Conservation (phyloP, 2,329 filamentous ascomycete species). For the Paecilomyces formosus region DNA sequence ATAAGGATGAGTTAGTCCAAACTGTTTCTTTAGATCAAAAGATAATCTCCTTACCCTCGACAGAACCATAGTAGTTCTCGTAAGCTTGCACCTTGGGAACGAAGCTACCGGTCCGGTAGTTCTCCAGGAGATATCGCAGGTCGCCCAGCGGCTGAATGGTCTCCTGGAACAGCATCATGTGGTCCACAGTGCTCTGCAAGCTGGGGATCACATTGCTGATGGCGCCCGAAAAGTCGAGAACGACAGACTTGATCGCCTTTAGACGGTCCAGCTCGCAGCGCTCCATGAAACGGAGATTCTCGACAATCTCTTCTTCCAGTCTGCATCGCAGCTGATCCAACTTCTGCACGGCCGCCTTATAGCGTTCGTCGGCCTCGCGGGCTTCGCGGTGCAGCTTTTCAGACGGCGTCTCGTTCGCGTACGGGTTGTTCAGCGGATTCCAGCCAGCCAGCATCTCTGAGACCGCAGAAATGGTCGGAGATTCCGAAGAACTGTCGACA, state of each 20-base stretch:
- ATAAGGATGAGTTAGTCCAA: slow-evolving; percentile 7
- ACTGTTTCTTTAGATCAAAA: neutral
- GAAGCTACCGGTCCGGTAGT: slow-evolving; percentile 91
- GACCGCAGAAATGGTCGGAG: slow-evolving; percentile 72
- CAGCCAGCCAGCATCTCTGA: slow-evolving; percentile 86
- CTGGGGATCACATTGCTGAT: slow-evolving; percentile 97
- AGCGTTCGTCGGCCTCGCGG: slow-evolving; percentile 82
- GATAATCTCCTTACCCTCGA: slow-evolving; percentile 53
- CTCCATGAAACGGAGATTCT: slow-evolving; percentile 92
- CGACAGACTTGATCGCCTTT: slow-evolving; percentile 96
- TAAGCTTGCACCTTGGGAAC: slow-evolving; percentile 85
- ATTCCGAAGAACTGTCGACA: slow-evolving; percentile 58
- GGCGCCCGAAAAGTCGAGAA: slow-evolving; percentile 93
- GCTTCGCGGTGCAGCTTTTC: slow-evolving; percentile 85
- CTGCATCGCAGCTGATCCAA: slow-evolving; percentile 87
- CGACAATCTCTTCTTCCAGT: slow-evolving; percentile 88
- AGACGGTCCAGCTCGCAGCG: slow-evolving; percentile 92
- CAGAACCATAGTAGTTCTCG: slow-evolving; percentile 98
- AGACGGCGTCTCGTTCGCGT: slow-evolving; percentile 87
- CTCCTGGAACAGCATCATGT: slow-evolving; percentile 99
- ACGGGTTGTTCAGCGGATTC: slow-evolving; percentile 82
- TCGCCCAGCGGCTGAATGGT: slow-evolving; percentile 92
- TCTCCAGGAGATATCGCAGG: slow-evolving; percentile 88
- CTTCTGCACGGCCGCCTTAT: slow-evolving; percentile 78
- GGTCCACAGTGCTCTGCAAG: slow-evolving; percentile 89